These are phyloP conservation scores for Chaetothyriales sp. DNA, from an alignment of 2,329 filamentous ascomycete genomes.

Conservation along the genomic window DNA sequence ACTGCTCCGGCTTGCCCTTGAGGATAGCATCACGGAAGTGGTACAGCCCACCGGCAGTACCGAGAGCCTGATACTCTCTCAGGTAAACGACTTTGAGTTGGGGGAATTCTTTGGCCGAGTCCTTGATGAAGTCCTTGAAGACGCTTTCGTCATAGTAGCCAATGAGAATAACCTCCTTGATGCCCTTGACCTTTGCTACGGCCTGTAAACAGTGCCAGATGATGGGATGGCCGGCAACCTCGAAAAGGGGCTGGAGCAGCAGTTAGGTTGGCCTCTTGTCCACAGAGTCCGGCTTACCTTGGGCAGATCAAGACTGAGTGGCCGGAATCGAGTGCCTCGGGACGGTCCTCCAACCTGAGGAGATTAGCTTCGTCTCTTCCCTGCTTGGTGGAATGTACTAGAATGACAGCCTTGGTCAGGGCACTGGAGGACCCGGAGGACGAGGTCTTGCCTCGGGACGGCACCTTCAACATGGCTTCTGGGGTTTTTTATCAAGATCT, in stretches of 20 bases:
- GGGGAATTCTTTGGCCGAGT: slow-evolving; percentile 69
- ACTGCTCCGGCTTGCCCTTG: slow-evolving; percentile 83
- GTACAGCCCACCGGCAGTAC: slow-evolving; percentile 91
- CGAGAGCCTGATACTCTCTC: slow-evolving; percentile 89
- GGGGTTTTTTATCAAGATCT: background rate
- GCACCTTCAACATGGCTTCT: slow-evolving; percentile 30
- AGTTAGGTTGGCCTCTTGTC: background rate
- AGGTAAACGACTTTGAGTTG: slow-evolving; percentile 86
- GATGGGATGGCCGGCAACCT: slow-evolving; percentile 94
- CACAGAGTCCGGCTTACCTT: slow-evolving; percentile 46
- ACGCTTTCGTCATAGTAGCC: slow-evolving; percentile 97
- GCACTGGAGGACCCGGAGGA: slow-evolving; percentile 25
- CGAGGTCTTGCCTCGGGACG: slow-evolving; percentile 25
- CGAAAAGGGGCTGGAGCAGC: slow-evolving; percentile 66
- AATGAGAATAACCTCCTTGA: slow-evolving; percentile 93
- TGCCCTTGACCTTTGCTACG: slow-evolving; percentile 74
- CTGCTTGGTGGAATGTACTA: slow-evolving; percentile 43
- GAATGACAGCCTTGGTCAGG: slow-evolving; percentile 82
- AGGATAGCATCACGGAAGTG: slow-evolving; percentile 98
- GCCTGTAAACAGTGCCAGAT: slow-evolving; percentile 95
- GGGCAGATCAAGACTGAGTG: slow-evolving; percentile 84
- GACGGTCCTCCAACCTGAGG: slow-evolving; percentile 81
- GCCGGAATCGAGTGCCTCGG: slow-evolving; percentile 86
- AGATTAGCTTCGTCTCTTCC: slow-evolving; percentile 20
- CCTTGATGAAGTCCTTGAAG: slow-evolving; percentile 96